Evolutionary conservation across 1,284 basidiomycete species (phyloP).

Genomic region (Violaceomyces palustris): DNA sequence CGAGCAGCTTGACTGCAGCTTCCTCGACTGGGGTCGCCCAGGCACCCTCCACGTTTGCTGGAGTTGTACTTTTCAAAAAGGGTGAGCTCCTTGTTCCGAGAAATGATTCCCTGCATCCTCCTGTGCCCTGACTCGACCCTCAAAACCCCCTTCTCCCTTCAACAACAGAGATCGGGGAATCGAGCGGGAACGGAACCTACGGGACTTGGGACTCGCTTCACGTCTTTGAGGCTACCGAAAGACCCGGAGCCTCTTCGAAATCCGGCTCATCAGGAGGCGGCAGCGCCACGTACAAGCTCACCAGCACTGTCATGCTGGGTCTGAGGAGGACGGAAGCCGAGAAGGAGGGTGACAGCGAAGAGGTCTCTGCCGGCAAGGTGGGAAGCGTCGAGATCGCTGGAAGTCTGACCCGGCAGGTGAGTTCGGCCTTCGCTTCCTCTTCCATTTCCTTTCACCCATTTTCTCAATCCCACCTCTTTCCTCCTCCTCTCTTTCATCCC

Average conservation of each 20-base stretch:
- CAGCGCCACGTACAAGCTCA: constrained; percentile 91
- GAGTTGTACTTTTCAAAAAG: constrained; percentile 94
- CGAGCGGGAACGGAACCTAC: constrained; percentile 38
- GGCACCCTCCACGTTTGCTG: constrained; percentile 71
- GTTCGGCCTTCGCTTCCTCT: too few species aligned
- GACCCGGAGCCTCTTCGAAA: constrained; percentile 48
- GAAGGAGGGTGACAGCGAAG: constrained; percentile 19
- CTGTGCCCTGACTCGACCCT: background rate
- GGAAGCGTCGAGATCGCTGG: constrained; percentile 83
- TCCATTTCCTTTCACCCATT: background rate
- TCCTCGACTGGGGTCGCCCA: constrained; percentile 13
- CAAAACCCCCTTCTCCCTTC: constrained; percentile 1
- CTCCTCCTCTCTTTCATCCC: background rate
- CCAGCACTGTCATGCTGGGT: constrained; percentile 95
- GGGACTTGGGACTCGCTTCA: constrained; percentile 98
- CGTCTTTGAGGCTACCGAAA: constrained; percentile 87
- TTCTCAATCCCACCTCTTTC: constrained; percentile 2
- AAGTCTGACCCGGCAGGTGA: constrained; percentile 91
- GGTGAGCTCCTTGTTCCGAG: constrained; percentile 58
- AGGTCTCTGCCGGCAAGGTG: constrained; percentile 51
- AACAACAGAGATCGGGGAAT: constrained; percentile 19
- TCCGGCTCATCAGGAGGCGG: constrained; percentile 7
- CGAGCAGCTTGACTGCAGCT: constrained; percentile 12
- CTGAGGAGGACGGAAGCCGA: constrained; percentile 63
- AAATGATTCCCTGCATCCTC: background rate